A percentile compares a stretch with the other conserved stretches of the same genome.
These are phyloP conservation scores for Aquilaria agallochum DNA, from an alignment of 441 rosid species.

Conservation along the genomic window DNA sequence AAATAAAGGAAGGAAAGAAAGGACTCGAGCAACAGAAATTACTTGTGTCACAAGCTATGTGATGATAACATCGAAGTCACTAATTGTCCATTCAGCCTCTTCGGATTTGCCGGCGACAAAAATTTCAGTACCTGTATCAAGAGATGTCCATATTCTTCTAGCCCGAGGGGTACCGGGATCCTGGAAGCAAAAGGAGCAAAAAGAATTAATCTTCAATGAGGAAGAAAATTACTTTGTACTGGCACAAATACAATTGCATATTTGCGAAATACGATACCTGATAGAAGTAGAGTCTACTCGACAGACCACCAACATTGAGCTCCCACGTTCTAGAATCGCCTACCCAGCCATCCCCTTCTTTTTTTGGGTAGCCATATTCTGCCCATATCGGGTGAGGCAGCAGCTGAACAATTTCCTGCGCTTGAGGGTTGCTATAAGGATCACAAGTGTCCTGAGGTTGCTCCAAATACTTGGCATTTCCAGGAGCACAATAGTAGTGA, in stretches of 20 bases:
- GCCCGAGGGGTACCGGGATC: slow-evolving; percentile 53
- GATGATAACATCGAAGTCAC: slow-evolving; percentile 49
- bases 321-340: slow-evolving; percentile 69
- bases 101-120: slow-evolving; percentile 33
- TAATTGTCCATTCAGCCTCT: slow-evolving; percentile 52
- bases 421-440: slow-evolving; percentile 65
- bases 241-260: not conserved
- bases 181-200: slow-evolving; percentile 18
- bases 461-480: slow-evolving; percentile 40
- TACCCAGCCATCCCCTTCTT: slow-evolving; percentile 57
- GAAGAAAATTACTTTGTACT: not conserved
- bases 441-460: slow-evolving; percentile 47
- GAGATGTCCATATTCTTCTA: slow-evolving; percentile 60
- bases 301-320: slow-evolving; percentile 53
- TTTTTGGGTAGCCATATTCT: slow-evolving; percentile 56
- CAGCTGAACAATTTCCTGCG: slow-evolving; percentile 59
- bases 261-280: slow-evolving; percentile 30
- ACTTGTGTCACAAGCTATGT: slow-evolving; percentile 16
- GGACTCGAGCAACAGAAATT: not conserved
- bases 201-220: not conserved
- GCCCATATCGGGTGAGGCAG: slow-evolving; percentile 69
- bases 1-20: not conserved
- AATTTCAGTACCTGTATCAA: slow-evolving; percentile 58
- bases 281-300: slow-evolving; percentile 60
- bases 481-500: slow-evolving; percentile 62